Conservation (phyloP, 2,329 filamentous ascomycete species). For the Lachnellula cervina region DNA sequence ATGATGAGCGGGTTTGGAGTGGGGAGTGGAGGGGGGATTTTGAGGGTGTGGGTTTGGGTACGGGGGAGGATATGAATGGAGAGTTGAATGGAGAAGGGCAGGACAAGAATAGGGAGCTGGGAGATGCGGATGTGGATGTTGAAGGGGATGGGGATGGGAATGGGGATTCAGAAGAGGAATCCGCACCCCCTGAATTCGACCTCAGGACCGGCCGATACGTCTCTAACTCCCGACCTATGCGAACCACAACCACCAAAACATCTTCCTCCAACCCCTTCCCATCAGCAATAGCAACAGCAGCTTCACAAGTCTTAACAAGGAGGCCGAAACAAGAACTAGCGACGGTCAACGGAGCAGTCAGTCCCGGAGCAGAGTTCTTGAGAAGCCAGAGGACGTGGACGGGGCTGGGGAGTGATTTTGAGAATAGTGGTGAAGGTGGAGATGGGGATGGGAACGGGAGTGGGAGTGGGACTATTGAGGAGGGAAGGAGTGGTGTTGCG, state of each 20-base stretch:
- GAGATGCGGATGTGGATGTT: background rate
- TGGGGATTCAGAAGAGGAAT: conserved; percentile 55
- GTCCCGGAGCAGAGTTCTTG: conserved; percentile 85
- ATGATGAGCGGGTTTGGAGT: conserved; percentile 76
- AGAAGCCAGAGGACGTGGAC: conserved; percentile 83
- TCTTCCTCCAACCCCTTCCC: background rate
- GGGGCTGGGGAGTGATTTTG: conserved; percentile 83
- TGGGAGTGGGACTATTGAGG: conserved; percentile 63
- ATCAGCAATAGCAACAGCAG: conserved; percentile 36
- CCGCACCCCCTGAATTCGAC: conserved; percentile 85
- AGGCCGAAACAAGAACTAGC: conserved; percentile 66
- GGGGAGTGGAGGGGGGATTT: conserved; percentile 88
- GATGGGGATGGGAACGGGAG: conserved; percentile 36
- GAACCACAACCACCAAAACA: conserved; percentile 16
- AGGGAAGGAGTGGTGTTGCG: conserved; percentile 83
- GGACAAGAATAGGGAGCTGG: conserved; percentile 6
- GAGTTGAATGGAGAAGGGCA: conserved; percentile 20
- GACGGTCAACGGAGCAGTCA: conserved; percentile 78
- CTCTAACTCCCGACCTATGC: conserved; percentile 72
- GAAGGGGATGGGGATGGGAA: conserved; percentile 23
- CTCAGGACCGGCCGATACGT: conserved; percentile 81
- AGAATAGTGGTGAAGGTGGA: conserved; percentile 54
- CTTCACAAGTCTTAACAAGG: conserved; percentile 46
- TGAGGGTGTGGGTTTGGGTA: conserved; percentile 51
- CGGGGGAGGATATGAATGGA: conserved; percentile 6